Conservation (phyloP, 192 early-diverging fungal species). For the Backusella westeae region DNA sequence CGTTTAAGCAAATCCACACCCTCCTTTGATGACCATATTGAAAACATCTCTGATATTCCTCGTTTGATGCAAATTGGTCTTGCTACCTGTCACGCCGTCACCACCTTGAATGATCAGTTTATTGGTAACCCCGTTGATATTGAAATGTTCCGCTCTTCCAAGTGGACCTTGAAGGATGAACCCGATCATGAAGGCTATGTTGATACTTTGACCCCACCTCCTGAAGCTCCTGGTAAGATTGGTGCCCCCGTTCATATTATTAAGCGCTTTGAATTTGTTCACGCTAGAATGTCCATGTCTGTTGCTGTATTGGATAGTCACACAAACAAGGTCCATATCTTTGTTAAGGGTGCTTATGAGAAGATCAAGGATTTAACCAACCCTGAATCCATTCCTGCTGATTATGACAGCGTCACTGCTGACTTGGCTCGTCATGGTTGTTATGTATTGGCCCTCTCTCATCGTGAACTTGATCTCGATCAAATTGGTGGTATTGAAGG, state of each 20-base stretch:
- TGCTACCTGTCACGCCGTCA: constrained; percentile 51
- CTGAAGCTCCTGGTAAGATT: constrained; percentile 11
- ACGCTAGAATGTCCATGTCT: constrained; percentile 69
- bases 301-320: constrained; percentile 55
- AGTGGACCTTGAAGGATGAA: constrained; percentile 34
- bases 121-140: constrained; percentile 63
- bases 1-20: neutral
- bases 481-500: constrained; percentile 33
- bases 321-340: constrained; percentile 53
- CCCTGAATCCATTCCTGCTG: constrained; percentile 49
- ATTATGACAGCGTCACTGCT: constrained; percentile 53
- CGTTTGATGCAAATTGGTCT: constrained; percentile 34
- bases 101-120: constrained; percentile 41
- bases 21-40: constrained; percentile 27
- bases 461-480: constrained; percentile 44
- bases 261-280: constrained; percentile 72
- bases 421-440: constrained; percentile 64
- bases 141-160: constrained; percentile 63
- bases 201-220: constrained; percentile 43
- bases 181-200: constrained; percentile 32
- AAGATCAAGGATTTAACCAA: constrained; percentile 59
- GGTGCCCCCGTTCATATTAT: constrained; percentile 44
- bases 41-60: constrained; percentile 13
- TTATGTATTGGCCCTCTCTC: constrained; percentile 74
- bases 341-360: constrained; percentile 74